phyloP scores from a whole-genome alignment of 1,139 yeast genomes.

The Hansenula sp. region DNA sequence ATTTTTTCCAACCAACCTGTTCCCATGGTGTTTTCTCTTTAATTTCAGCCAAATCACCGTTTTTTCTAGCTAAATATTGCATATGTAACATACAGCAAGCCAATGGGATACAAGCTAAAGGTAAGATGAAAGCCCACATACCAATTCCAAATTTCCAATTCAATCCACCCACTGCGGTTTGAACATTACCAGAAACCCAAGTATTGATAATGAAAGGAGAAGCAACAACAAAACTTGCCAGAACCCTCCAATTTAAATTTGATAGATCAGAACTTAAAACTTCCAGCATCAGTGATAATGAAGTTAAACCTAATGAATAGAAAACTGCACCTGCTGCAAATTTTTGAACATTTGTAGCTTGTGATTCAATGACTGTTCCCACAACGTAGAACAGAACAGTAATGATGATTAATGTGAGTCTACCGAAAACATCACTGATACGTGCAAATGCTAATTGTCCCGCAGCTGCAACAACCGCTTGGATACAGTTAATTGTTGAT shows the following conservation, averaged over 20 bases:
- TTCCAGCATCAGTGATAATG: slow-evolving; percentile 50
- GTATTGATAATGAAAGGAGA: slow-evolving; percentile 68
- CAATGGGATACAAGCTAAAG: slow-evolving; percentile 56
- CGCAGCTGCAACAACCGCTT: slow-evolving; percentile 66
- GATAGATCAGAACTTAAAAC: slow-evolving; percentile 62
- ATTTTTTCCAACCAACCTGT: slow-evolving; percentile 24
- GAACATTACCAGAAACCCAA: slow-evolving; percentile 62
- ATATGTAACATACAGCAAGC: slow-evolving; percentile 47
- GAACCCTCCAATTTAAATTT: slow-evolving; percentile 61
- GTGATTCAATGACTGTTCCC: slow-evolving; percentile 67
- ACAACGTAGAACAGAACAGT: slow-evolving; percentile 55
- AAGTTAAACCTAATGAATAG: slow-evolving; percentile 67
- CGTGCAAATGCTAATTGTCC: slow-evolving; percentile 66
- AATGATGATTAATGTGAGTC: slow-evolving; percentile 50
- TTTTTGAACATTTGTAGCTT: slow-evolving; percentile 52
- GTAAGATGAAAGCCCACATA: slow-evolving; percentile 72
- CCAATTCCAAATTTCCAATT: slow-evolving; percentile 70
- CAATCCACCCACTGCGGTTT: slow-evolving; percentile 27
- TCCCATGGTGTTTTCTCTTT: slow-evolving; percentile 26
- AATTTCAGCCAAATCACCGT: slow-evolving; percentile 30
- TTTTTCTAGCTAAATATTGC: slow-evolving; percentile 40
- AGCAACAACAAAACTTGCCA: slow-evolving; percentile 57
- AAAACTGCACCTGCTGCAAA: slow-evolving; percentile 71
- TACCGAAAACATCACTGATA: slow-evolving; percentile 63
- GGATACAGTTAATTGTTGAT: slow-evolving; percentile 59